phyloP scores from a whole-genome alignment of 345 rosid species.

The Lepidium africanum region DNA sequence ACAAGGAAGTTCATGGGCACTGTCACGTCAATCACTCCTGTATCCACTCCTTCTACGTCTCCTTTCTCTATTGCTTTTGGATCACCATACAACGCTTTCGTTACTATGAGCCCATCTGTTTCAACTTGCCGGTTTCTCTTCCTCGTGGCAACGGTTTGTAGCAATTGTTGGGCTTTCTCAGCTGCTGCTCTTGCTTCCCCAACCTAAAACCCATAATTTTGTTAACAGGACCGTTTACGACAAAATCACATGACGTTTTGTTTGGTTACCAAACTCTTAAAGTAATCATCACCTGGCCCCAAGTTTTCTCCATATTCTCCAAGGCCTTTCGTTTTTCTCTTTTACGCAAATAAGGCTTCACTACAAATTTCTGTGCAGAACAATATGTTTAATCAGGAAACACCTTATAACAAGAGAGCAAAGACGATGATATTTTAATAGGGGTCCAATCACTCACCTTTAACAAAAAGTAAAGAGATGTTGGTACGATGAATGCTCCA shows the following conservation, averaged over 20 bases:
- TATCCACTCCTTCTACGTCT: slow-evolving; percentile 37
- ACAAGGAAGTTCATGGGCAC: slow-evolving; percentile 84
- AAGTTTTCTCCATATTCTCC: slow-evolving; percentile 61
- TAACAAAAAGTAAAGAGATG: slow-evolving; percentile 77
- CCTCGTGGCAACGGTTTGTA: slow-evolving; percentile 71
- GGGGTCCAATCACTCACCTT: slow-evolving; percentile 46
- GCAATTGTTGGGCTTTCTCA: slow-evolving; percentile 70
- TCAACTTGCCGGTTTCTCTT: slow-evolving; percentile 68
- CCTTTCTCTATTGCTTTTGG: slow-evolving; percentile 47
- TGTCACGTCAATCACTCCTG: slow-evolving; percentile 69
- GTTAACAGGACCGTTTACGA: background rate
- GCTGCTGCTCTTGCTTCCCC: slow-evolving; percentile 65
- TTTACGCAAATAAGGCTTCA: slow-evolving; percentile 64
- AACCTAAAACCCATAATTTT: slow-evolving; percentile 39
- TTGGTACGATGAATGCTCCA: slow-evolving; percentile 78
- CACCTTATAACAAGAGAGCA: background rate
- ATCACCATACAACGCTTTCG: slow-evolving; percentile 67
- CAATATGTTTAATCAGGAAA: background rate
- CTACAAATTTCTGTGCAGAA: slow-evolving; percentile 54
- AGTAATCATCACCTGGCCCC: slow-evolving; percentile 52
- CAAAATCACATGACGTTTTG: background rate
- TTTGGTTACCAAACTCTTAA: background rate
- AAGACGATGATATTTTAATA: background rate
- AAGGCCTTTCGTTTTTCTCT: slow-evolving; percentile 69
- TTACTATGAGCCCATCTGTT: slow-evolving; percentile 65